These are phyloP conservation scores for Ceratobasidium sp. DNA, from an alignment of 1,284 basidiomycete species.

Conservation along the genomic window DNA sequence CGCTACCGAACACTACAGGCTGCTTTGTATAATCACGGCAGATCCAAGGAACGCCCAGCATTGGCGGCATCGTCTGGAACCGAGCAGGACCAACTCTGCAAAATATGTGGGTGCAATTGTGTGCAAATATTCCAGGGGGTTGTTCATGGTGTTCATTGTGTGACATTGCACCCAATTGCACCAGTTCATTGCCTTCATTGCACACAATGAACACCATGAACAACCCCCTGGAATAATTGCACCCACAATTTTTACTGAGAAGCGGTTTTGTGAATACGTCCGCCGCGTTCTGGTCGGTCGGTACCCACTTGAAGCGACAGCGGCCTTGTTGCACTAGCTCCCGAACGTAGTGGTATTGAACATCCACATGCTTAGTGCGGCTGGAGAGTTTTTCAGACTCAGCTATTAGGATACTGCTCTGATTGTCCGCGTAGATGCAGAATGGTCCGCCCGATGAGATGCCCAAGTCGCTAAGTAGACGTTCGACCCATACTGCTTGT, in stretches of 20 bases:
- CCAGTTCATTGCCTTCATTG: too few species aligned
- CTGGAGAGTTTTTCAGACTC: slow-evolving; percentile 51
- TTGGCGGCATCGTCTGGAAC: slow-evolving; percentile 11
- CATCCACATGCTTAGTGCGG: slow-evolving; percentile 56
- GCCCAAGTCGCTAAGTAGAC: slow-evolving; percentile 46
- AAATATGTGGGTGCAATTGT: too few species aligned
- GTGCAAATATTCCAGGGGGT: too few species aligned
- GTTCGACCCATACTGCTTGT: slow-evolving; percentile 55
- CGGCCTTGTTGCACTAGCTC: slow-evolving; percentile 49
- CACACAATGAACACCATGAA: too few species aligned
- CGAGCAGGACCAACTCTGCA: slow-evolving; percentile 14
- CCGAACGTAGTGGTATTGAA: slow-evolving; percentile 54
- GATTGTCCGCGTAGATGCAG: slow-evolving; percentile 53
- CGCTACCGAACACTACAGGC: too few species aligned
- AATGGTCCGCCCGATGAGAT: not conserved
- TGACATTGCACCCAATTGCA: too few species aligned
- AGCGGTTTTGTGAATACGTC: slow-evolving; percentile 48
- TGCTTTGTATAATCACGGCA: too few species aligned
- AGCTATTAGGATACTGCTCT: slow-evolving; percentile 51
- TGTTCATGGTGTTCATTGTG: too few species aligned
- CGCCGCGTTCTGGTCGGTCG: slow-evolving; percentile 41
- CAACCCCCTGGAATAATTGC: too few species aligned
- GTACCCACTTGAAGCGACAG: slow-evolving; percentile 28
- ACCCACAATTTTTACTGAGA: too few species aligned
- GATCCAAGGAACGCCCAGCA: slow-evolving; percentile 26